Conservation (phyloP, 495 filamentous ascomycete genomes). For the Aspergillus haitiensis region DNA sequence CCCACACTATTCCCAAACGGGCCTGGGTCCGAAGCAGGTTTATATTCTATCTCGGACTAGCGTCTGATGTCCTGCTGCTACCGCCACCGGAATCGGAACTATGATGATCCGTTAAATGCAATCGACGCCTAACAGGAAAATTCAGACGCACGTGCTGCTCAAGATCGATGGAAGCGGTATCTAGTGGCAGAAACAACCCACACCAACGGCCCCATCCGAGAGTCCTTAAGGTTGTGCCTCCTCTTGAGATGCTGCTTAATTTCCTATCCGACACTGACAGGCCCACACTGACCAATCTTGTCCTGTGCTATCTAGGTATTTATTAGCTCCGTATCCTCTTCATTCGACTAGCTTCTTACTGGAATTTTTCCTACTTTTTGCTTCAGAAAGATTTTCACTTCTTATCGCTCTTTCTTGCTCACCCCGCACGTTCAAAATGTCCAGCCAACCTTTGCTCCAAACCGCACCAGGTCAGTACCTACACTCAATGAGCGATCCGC, state of each 20-base stretch:
- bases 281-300: too few species aligned
- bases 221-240: too few species aligned
- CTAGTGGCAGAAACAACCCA: background rate
- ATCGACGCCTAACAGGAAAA: background rate
- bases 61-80: background rate
- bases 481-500: background rate
- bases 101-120: slow-evolving; percentile 1
- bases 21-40: slow-evolving; percentile 1
- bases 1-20: slow-evolving; percentile 13
- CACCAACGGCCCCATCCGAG: background rate
- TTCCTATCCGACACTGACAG: too few species aligned
- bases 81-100: slow-evolving; percentile 11
- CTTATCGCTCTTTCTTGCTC: background rate
- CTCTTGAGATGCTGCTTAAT: background rate
- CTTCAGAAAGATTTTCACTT: background rate
- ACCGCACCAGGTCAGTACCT: slow-evolving; percentile 62
- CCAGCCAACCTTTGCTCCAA: slow-evolving; percentile 92
- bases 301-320: too few species aligned
- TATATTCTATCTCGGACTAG: slow-evolving; percentile 14
- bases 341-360: background rate
- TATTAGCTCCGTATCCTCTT: background rate
- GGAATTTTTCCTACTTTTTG: background rate
- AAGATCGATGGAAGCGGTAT: slow-evolving; percentile 9
- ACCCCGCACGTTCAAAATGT: slow-evolving; percentile 58
- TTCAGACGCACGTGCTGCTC: background rate